A percentile compares a stretch with the other conserved stretches of the same genome.
These are phyloP conservation scores for Antitrichia curtipendula DNA, from an alignment of 225 moss, liverwort and hornwort genomes.

Conservation along the genomic window DNA sequence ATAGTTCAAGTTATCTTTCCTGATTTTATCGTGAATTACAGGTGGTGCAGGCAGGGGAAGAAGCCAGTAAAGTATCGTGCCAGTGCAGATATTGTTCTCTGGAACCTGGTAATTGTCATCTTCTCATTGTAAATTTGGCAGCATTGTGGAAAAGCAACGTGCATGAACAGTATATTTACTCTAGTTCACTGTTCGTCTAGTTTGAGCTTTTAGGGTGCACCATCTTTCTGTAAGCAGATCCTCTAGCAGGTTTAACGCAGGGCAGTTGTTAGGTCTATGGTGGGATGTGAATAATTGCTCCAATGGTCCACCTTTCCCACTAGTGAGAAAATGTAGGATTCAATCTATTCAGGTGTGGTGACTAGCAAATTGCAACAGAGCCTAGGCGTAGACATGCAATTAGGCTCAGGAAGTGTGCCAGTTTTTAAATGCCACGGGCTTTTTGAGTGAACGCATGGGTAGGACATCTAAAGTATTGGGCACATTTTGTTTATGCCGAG, in stretches of 20 bases:
- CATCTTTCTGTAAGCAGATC: not conserved
- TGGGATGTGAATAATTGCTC: constrained; percentile 2
- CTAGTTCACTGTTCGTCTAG: not conserved
- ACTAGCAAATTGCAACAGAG: not conserved
- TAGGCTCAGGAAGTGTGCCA: not conserved
- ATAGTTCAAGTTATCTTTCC: not conserved
- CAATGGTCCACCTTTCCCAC: not conserved
- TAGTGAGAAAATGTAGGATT: not conserved
- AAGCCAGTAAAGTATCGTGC: constrained; percentile 7
- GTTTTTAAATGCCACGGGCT: not conserved
- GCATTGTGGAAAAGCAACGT: not conserved
- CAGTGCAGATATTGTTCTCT: not conserved
- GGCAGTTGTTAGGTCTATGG: not conserved
- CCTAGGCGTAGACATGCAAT: not conserved
- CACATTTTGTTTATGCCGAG: not conserved
- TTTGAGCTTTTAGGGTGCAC: not conserved
- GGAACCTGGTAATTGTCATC: not conserved
- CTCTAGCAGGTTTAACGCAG: not conserved
- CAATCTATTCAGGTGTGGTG: not conserved
- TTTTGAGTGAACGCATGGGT: not conserved
- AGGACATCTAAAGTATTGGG: not conserved
- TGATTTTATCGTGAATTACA: not conserved
- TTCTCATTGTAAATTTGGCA: constrained; percentile 12
- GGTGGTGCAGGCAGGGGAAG: constrained; percentile 46
- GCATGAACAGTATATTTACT: not conserved